Evolutionary conservation across 805 yeast species (phyloP).

Genomic region (Suhomyces sp.): DNA sequence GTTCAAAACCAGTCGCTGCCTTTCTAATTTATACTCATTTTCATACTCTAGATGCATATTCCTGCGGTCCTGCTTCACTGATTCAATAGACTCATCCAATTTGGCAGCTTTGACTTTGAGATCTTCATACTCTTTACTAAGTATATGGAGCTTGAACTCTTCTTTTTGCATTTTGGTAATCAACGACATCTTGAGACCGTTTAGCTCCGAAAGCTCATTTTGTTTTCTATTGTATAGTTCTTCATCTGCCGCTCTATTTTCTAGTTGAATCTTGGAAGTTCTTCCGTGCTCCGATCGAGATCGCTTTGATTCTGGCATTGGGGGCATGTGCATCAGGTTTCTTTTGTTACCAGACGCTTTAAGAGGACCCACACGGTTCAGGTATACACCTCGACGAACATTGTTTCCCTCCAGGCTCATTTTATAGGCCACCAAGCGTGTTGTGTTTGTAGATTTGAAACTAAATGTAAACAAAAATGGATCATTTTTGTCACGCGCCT

Average conservation of each 20-base stretch:
- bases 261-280: not conserved
- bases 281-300: not conserved
- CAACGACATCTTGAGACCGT: slow-evolving; percentile 9
- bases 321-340: not conserved
- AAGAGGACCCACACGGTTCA: not conserved
- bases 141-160: slow-evolving; percentile 12
- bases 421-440: not conserved
- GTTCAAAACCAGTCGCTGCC: slow-evolving; percentile 16
- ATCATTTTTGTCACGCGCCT: not conserved
- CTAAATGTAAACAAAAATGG: slow-evolving; percentile 2
- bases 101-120: slow-evolving; percentile 3
- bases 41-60: slow-evolving; percentile 3
- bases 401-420: not conserved
- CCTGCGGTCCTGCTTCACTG: slow-evolving; percentile 5
- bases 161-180: slow-evolving; percentile 14
- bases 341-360: not conserved
- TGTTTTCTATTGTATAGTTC: not conserved
- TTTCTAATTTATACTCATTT: slow-evolving; percentile 6
- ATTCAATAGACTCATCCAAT: slow-evolving; percentile 3
- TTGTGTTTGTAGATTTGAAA: not conserved
- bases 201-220: slow-evolving; percentile 7
- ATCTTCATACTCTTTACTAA: slow-evolving; percentile 7
- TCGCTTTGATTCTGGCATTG: not conserved
- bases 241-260: not conserved
- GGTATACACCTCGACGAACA: not conserved